A percentile compares a stretch with the other conserved stretches of the same genome.
Conservation (phyloP, 2,329 filamentous ascomycete genomes). For the Tympanopsis confertula region DNA sequence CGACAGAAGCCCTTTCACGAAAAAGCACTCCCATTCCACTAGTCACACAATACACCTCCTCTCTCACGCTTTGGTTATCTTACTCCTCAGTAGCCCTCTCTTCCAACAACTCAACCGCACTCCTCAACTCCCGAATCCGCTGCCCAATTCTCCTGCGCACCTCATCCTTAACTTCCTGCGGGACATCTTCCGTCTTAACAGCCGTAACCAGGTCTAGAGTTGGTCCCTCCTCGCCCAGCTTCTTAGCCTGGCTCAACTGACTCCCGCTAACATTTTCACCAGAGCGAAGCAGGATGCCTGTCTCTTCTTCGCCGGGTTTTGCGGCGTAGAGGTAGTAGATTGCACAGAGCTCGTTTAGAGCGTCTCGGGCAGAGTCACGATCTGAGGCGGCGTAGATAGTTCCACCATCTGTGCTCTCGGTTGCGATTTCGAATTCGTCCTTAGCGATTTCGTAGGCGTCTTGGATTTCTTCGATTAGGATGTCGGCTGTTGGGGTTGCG, state of each 20-base stretch:
- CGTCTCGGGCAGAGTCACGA: constrained; percentile 29
- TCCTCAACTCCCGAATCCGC: constrained; percentile 30
- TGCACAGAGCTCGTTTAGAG: constrained; percentile 18
- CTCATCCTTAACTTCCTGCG: constrained; percentile 21
- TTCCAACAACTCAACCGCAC: constrained; percentile 27
- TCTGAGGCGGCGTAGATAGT: constrained; percentile 32
- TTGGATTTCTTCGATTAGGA: no score
- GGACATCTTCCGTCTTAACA: background rate
- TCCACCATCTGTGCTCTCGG: constrained; percentile 27
- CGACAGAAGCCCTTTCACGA: no score
- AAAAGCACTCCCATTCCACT: no score
- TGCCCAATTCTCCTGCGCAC: constrained; percentile 27
- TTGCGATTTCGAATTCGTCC: constrained; percentile 35
- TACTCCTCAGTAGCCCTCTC: constrained; percentile 21
- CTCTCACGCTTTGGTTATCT: no score
- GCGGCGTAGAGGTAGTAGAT: constrained; percentile 18
- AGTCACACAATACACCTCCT: no score
- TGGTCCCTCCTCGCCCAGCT: no score
- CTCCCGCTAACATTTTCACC: no score
- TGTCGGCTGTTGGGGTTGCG: no score
- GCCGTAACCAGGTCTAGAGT: background rate
- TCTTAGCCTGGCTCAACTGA: no score
- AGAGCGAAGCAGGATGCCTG: no score
- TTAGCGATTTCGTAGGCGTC: constrained; percentile 26
- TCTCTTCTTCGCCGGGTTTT: constrained; percentile 20